These are phyloP conservation scores for Penicillium sp. DNA, from an alignment of 2,329 filamentous ascomycete species.

Conservation along the genomic window DNA sequence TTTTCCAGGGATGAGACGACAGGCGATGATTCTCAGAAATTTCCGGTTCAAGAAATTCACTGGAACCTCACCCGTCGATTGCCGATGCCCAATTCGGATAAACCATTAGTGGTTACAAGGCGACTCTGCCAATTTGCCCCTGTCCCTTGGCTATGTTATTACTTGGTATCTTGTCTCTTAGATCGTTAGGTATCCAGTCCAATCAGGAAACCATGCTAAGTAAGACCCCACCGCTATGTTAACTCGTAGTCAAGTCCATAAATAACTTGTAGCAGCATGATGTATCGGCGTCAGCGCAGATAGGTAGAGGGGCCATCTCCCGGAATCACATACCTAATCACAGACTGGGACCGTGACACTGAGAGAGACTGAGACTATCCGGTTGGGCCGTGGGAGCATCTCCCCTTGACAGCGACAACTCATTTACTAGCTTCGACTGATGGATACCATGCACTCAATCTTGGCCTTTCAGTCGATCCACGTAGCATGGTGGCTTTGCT, in stretches of 20 bases:
- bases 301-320: no score
- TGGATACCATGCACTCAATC: background rate
- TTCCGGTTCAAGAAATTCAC: conserved; percentile 1
- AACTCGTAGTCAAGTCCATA: background rate
- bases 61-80: conserved; percentile 1
- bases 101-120: conserved; percentile 10
- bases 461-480: background rate
- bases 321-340: no score
- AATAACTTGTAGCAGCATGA: no score
- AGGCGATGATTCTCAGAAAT: conserved; percentile 8
- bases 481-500: background rate
- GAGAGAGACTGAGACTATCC: no score
- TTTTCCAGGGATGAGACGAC: conserved; percentile 9
- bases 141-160: conserved; percentile 14
- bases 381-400: background rate
- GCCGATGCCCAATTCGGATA: conserved; percentile 3
- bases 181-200: conserved; percentile 13
- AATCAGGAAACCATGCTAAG: conserved; percentile 4
- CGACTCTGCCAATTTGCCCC: conserved; percentile 15
- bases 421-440: background rate
- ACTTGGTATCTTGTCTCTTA: conserved; percentile 16
- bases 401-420: conserved; percentile 1
- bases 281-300: no score
- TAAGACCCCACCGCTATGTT: background rate
- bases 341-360: no score